These are phyloP conservation scores for Sclerotinia subarctica DNA, from an alignment of 2,329 filamentous ascomycete genomes.

Conservation along the genomic window DNA sequence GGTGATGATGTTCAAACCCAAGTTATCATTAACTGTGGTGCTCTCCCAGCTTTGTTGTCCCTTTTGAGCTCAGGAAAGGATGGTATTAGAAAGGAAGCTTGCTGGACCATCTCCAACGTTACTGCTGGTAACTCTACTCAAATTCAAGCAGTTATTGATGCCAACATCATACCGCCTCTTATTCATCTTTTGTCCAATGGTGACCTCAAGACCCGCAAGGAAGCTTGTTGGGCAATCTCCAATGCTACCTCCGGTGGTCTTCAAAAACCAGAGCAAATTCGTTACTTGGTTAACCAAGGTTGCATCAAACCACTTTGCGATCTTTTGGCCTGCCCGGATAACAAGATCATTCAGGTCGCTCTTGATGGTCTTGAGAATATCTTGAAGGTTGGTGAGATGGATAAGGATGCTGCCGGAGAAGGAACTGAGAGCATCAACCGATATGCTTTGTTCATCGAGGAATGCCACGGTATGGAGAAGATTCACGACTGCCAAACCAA, in stretches of 20 bases:
- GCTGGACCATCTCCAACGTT: slow-evolving; percentile 99
- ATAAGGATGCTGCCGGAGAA: slow-evolving; percentile 83
- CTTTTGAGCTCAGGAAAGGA: slow-evolving; percentile 97
- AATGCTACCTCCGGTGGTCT: slow-evolving; percentile 96
- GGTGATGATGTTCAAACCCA: slow-evolving; percentile 98
- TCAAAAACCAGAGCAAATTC: slow-evolving; percentile 98
- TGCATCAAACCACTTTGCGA: slow-evolving; percentile 98
- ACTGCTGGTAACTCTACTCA: slow-evolving; percentile 97
- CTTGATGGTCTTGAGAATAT: slow-evolving; percentile 98
- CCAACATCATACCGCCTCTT: slow-evolving; percentile 92
- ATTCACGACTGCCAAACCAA: slow-evolving; percentile 99
- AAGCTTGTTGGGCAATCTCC: slow-evolving; percentile 99
- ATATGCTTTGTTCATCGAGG: slow-evolving; percentile 96
- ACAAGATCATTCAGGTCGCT: slow-evolving; percentile 99
- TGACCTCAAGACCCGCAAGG: slow-evolving; percentile 98
- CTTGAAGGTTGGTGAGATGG: slow-evolving; percentile 97
- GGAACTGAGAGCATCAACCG: slow-evolving; percentile 82
- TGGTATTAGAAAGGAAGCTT: slow-evolving; percentile 97
- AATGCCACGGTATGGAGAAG: slow-evolving; percentile 99
- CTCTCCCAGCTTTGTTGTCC: slow-evolving; percentile 86
- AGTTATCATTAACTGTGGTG: slow-evolving; percentile 98
- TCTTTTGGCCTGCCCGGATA: slow-evolving; percentile 91
- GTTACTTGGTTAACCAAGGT: slow-evolving; percentile 87
- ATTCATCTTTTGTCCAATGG: slow-evolving; percentile 96
- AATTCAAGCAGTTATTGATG: slow-evolving; percentile 95